Conservation (phyloP, 345 rosid genomes). For the Jatropha curcas region DNA sequence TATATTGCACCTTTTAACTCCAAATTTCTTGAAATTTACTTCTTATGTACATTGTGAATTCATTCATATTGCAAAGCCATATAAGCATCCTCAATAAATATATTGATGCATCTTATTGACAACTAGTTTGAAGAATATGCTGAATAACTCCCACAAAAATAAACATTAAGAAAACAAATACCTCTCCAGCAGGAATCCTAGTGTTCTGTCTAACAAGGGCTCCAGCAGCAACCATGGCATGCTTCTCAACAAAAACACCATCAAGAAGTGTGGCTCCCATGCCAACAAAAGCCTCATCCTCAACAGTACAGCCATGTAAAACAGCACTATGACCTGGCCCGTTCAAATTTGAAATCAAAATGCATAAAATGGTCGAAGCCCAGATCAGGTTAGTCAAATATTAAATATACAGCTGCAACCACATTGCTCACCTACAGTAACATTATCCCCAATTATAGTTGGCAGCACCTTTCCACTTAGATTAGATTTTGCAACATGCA, state of each 20-base stretch:
- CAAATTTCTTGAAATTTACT: background rate
- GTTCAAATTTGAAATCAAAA: constrained; percentile 22
- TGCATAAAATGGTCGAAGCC: constrained; percentile 6
- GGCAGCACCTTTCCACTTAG: constrained; percentile 87
- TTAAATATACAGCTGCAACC: background rate
- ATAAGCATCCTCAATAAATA: background rate
- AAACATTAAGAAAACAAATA: constrained; percentile 17
- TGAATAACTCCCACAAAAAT: background rate
- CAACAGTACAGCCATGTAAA: constrained; percentile 92
- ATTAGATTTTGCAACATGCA: constrained; percentile 93
- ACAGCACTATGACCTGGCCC: constrained; percentile 90
- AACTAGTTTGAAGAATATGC: background rate
- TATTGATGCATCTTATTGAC: background rate
- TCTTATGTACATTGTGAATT: background rate
- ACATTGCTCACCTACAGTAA: constrained; percentile 72
- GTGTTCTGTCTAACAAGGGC: constrained; percentile 91
- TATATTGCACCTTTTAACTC: background rate
- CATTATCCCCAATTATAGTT: constrained; percentile 82
- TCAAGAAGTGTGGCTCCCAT: constrained; percentile 95
- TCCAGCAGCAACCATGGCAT: constrained; percentile 96
- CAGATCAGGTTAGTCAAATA: constrained; percentile 1
- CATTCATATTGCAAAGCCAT: background rate
- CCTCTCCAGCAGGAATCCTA: constrained; percentile 85
- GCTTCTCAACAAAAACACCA: constrained; percentile 80
- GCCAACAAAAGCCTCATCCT: constrained; percentile 85